A percentile compares a stretch with the other conserved stretches of the same genome.
Conservation (phyloP, 2,329 filamentous ascomycete species). For the Colletotrichum sublineola region DNA sequence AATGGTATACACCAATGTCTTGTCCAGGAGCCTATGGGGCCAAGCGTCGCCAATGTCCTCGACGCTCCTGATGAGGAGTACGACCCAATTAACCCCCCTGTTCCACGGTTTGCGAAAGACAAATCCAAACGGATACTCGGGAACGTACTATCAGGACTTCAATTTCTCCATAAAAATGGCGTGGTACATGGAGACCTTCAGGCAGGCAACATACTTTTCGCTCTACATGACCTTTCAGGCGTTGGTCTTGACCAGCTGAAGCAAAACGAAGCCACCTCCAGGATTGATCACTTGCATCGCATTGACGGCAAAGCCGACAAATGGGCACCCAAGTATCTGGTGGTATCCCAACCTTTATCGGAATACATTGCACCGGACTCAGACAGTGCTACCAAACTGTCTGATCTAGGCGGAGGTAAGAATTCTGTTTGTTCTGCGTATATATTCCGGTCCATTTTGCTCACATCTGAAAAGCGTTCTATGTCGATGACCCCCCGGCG, state of each 20-base stretch:
- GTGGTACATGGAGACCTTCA: constrained; percentile 37
- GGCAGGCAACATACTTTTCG: constrained; percentile 31
- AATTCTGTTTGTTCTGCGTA: too few species aligned
- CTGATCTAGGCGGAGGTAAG: too few species aligned
- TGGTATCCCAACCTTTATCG: too few species aligned
- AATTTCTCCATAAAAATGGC: constrained; percentile 26
- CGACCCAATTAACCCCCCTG: constrained; percentile 3
- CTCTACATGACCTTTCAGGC: constrained; percentile 1
- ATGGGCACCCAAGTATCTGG: too few species aligned
- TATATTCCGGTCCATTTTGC: too few species aligned
- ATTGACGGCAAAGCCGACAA: too few species aligned
- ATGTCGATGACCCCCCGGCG: too few species aligned
- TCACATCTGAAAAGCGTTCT: too few species aligned
- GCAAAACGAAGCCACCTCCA: not conserved
- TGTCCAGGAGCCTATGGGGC: constrained; percentile 50
- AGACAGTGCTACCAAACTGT: too few species aligned
- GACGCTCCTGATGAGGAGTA: constrained; percentile 37
- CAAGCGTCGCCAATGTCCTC: constrained; percentile 43
- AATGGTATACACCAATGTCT: constrained; percentile 51
- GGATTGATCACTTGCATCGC: too few species aligned
- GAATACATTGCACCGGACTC: too few species aligned
- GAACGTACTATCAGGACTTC: constrained; percentile 18
- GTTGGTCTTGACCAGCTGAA: not conserved
- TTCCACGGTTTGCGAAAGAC: constrained; percentile 7
- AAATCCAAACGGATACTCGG: constrained; percentile 1